These are phyloP conservation scores for Annulohypoxylon truncatum DNA, from an alignment of 2,329 filamentous ascomycete species.

Conservation along the genomic window DNA sequence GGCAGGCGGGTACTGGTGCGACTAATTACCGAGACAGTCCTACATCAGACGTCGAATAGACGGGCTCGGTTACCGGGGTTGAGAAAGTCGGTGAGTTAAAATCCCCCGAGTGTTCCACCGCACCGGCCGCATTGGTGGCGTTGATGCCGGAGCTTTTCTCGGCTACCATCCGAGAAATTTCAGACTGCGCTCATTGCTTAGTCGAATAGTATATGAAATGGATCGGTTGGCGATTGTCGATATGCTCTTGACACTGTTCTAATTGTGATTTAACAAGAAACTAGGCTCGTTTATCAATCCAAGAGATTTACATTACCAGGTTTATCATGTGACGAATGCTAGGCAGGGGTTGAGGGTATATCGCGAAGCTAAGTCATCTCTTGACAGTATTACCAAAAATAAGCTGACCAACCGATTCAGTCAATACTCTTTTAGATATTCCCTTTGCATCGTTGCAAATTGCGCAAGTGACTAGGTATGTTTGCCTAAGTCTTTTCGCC, in stretches of 20 bases:
- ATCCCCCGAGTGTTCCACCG: too few species aligned
- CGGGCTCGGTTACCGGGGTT: neutral
- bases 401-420: too few species aligned
- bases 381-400: too few species aligned
- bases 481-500: neutral
- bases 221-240: neutral
- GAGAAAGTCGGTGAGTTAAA: neutral
- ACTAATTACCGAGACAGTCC: neutral
- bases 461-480: too few species aligned
- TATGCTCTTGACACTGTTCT: too few species aligned
- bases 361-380: too few species aligned
- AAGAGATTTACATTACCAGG: neutral
- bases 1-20: neutral
- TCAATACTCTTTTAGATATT: too few species aligned
- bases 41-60: neutral
- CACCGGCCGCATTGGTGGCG: neutral
- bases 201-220: neutral
- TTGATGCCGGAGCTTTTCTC: neutral
- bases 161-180: neutral
- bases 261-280: neutral
- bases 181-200: neutral
- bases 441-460: too few species aligned
- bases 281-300: neutral
- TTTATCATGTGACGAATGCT: neutral
- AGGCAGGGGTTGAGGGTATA: neutral